These are phyloP conservation scores for Vanilla planifolia DNA, from an alignment of 106 monocot genomes.

Conservation along the genomic window DNA sequence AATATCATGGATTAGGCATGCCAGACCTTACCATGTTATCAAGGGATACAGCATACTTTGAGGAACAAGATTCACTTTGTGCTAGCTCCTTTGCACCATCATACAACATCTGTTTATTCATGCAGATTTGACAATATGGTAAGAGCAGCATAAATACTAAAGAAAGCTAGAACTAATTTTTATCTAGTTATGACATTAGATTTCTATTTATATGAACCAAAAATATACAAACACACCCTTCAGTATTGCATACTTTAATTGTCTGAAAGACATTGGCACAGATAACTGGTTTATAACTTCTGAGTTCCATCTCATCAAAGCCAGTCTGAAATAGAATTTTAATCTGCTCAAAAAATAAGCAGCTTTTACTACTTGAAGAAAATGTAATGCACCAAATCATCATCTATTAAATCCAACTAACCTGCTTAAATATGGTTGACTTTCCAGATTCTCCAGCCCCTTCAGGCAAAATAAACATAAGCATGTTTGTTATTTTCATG, in stretches of 20 bases:
- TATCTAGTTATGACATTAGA: not conserved
- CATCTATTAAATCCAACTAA: conserved; percentile 12
- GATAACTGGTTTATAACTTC: conserved; percentile 80
- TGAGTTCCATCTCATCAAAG: conserved; percentile 90
- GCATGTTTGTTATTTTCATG: not conserved
- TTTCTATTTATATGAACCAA: conserved; percentile 19
- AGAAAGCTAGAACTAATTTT: not conserved
- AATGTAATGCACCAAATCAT: not conserved
- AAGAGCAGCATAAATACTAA: not conserved
- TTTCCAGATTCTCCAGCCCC: conserved; percentile 99
- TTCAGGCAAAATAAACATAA: conserved; percentile 21
- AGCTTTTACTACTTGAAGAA: conserved; percentile 4
- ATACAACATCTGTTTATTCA: conserved; percentile 62
- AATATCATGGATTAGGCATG: conserved; percentile 1
- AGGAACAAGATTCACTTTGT: conserved; percentile 54
- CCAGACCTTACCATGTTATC: conserved; percentile 77
- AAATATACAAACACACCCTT: conserved; percentile 84
- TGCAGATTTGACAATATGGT: conserved; percentile 7
- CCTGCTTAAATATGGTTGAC: conserved; percentile 99
- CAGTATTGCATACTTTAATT: conserved; percentile 94
- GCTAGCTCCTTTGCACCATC: conserved; percentile 90
- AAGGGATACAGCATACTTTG: conserved; percentile 69
- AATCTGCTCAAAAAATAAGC: conserved; percentile 48
- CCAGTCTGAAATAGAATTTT: conserved; percentile 94
- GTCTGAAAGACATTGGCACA: conserved; percentile 99